These are phyloP conservation scores for Phytophthora citrophthora DNA, from an alignment of 352 stramenopile genomes.

Conservation along the genomic window DNA sequence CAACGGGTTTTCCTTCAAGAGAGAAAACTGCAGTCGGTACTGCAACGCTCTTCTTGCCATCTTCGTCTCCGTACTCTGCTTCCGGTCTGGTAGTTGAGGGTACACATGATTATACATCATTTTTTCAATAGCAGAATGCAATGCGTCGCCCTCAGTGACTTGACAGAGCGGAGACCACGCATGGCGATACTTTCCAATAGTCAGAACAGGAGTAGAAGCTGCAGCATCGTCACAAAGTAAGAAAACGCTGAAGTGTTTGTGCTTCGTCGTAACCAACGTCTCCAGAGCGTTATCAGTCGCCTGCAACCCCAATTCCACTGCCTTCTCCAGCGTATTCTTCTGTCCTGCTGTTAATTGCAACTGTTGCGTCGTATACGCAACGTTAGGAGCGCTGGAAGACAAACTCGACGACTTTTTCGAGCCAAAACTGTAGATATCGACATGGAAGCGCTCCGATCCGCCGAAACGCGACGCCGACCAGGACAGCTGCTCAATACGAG, in stretches of 20 bases:
- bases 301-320: slow-evolving; percentile 18
- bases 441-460: slow-evolving; percentile 17
- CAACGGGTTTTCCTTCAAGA: slow-evolving; percentile 64
- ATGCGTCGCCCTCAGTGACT: slow-evolving; percentile 25
- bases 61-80: slow-evolving; percentile 17
- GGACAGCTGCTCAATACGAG: slow-evolving; percentile 64
- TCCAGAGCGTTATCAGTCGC: slow-evolving; percentile 31
- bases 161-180: slow-evolving; percentile 58
- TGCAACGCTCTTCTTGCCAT: slow-evolving; percentile 53
- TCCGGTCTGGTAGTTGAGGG: slow-evolving; percentile 7
- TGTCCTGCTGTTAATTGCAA: slow-evolving; percentile 15
- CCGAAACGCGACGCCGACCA: slow-evolving; percentile 39
- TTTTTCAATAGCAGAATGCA: slow-evolving; percentile 43
- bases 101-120: slow-evolving; percentile 55
- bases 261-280: slow-evolving; percentile 9
- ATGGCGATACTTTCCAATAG: slow-evolving; percentile 68
- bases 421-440: slow-evolving; percentile 33
- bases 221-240: slow-evolving; percentile 46
- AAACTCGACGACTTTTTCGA: slow-evolving; percentile 5
- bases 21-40: slow-evolving; percentile 73
- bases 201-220: slow-evolving; percentile 27
- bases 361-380: slow-evolving; percentile 23
- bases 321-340: slow-evolving; percentile 11
- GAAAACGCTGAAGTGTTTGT: slow-evolving; percentile 47
- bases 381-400: slow-evolving; percentile 21